These are phyloP conservation scores for Glebionis coronaria DNA, from an alignment of 129 eudicot genomes.

Conservation along the genomic window DNA sequence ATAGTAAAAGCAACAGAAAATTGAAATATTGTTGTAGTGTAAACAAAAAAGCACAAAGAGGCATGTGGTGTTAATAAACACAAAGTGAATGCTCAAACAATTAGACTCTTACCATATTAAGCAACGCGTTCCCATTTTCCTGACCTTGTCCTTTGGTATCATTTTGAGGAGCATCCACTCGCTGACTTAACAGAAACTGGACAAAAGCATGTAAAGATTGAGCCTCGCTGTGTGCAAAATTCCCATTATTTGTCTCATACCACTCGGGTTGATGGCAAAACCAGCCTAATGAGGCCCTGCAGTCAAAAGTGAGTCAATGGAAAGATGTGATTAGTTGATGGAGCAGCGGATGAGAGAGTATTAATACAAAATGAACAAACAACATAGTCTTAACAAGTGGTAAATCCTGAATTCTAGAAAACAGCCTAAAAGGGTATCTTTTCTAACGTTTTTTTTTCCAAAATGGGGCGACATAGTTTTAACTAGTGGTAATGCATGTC, in stretches of 20 bases:
- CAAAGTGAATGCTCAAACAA: constrained; percentile 1
- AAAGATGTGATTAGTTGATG: neutral
- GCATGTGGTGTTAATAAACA: neutral
- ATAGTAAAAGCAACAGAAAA: constrained; percentile 13
- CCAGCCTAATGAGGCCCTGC: constrained; percentile 96
- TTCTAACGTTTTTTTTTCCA: too few relatives aligned
- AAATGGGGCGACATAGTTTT: too few relatives aligned
- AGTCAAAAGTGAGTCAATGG: neutral
- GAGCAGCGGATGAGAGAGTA: constrained; percentile 4
- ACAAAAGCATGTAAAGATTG: constrained; percentile 82
- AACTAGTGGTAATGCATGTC: too few relatives aligned
- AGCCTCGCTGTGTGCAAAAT: constrained; percentile 83
- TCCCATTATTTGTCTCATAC: constrained; percentile 67
- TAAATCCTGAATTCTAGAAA: neutral
- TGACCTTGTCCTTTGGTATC: constrained; percentile 59
- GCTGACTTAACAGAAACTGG: constrained; percentile 67
- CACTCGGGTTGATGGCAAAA: constrained; percentile 93
- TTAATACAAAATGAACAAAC: constrained; percentile 3
- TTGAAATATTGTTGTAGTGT: neutral
- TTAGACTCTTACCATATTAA: constrained; percentile 51
- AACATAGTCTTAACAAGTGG: neutral
- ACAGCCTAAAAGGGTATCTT: too few relatives aligned
- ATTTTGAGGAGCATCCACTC: constrained; percentile 50
- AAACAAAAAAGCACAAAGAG: constrained; percentile 8
- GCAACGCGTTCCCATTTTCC: constrained; percentile 66